Evolutionary conservation across 805 yeast genomes (phyloP), one percentile per base, ranked within the genome.

Genomic region (Candida andamanensis): DNA sequence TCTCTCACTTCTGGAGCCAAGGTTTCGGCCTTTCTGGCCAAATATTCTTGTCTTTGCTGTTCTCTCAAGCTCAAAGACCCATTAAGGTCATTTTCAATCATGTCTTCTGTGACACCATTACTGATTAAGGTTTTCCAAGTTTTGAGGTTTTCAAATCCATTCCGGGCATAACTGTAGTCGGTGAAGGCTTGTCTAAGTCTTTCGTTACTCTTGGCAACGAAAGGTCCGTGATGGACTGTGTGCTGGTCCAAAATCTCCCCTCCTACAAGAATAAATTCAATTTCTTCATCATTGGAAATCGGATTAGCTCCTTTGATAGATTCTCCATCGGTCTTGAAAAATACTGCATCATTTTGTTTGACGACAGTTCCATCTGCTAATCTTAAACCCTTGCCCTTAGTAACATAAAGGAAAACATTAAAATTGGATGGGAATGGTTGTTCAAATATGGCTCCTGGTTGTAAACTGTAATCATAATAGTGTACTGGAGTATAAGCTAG

Each of bases 201-300:
- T 32, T 76, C 81, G 33, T 69, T 67, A 15, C 80, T 60, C 6
- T 83, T 74, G 40, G 84, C 90, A 13, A 87, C 96, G 51, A 87
- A 89, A 10, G 96, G 96, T 12, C 96, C 96, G 52, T 86, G 80
- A 52, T 87, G 95, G 19, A 85, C 82, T 34, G 82, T 68, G 12
- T 76, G 74, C 61, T 86, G 95, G 45, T 84, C 72, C 35, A 85
- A 61, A 14, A 73, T 71, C 52, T 82, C 58, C 36, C 95, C 95
- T 19, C 86, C 92, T 40, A 85, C 64, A n/a, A 85, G 42, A 4
- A 81, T 78, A 49, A 85, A 78, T 44, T 80, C 77, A 2, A 85
- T 60, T 20, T 60, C 64, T 22, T 63, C 60, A 15, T 56, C 69
- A n/a, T 74, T 71, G 15, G 64, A 69, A 11, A 39, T 17, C 15